These are phyloP conservation scores for Penicillium mononematosum DNA, from an alignment of 495 filamentous ascomycete genomes.

Conservation along the genomic window DNA sequence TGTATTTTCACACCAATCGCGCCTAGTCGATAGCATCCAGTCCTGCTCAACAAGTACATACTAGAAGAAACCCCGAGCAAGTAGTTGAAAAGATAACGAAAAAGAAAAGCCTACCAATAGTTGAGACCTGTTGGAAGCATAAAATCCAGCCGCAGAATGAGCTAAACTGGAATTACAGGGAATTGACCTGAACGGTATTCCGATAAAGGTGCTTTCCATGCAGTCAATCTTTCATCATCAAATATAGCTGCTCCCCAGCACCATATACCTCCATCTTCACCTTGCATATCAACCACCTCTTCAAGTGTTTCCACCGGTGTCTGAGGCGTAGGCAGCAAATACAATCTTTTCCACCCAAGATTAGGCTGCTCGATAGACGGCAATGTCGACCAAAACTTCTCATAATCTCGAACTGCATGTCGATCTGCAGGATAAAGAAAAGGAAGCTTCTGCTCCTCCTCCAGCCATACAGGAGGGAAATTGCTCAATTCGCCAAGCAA, in stretches of 20 bases:
- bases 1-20: too few species aligned
- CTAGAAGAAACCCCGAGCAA: too few species aligned
- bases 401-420: conserved; percentile 12
- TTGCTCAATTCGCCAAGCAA: fast-evolving
- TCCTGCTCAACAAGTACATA: too few species aligned
- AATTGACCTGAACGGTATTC: background rate
- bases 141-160: too few species aligned
- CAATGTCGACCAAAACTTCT: conserved; percentile 19
- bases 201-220: conserved; percentile 8
- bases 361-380: conserved; percentile 20
- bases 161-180: background rate
- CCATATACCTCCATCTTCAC: background rate
- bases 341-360: conserved; percentile 14
- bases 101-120: too few species aligned
- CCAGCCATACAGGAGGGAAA: background rate
- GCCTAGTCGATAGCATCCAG: too few species aligned
- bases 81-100: too few species aligned
- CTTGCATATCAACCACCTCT: background rate
- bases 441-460: conserved; percentile 6
- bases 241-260: too few species aligned
- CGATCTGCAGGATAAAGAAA: conserved; percentile 21
- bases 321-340: background rate
- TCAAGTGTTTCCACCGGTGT: background rate
- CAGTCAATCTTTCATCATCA: background rate
- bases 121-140: too few species aligned